These are phyloP conservation scores for Hericium rajendrae DNA, from an alignment of 768 basidiomycete genomes.

Conservation along the genomic window DNA sequence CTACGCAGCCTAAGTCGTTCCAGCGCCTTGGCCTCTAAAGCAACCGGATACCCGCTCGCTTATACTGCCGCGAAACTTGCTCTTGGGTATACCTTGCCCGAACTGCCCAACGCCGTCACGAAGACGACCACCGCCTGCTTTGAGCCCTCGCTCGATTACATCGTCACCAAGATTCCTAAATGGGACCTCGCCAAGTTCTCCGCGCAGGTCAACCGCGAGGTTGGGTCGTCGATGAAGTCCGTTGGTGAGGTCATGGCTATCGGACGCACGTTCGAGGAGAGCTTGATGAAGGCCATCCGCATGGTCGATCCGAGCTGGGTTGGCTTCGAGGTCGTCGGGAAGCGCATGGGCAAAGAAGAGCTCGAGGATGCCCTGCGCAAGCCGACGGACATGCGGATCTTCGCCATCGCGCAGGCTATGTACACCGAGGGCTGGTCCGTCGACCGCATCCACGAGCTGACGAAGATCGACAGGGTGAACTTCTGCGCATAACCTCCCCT, in stretches of 20 bases:
- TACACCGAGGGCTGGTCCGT: conserved; percentile 87
- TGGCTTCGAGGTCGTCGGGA: conserved; percentile 92
- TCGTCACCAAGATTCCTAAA: conserved; percentile 98
- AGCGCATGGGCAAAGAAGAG: conserved; percentile 52
- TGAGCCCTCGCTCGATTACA: conserved; percentile 97
- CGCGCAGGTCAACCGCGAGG: conserved; percentile 83
- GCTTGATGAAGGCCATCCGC: conserved; percentile 94
- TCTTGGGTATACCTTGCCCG: conserved; percentile 92
- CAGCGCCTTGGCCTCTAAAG: conserved; percentile 85
- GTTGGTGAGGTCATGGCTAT: conserved; percentile 99
- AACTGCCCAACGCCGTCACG: conserved; percentile 97
- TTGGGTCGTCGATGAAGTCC: conserved; percentile 98
- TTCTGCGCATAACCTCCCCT: neutral
- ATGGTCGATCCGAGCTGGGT: conserved; percentile 96
- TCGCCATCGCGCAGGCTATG: conserved; percentile 97
- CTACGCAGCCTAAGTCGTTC: conserved; percentile 54
- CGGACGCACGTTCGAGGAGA: conserved; percentile 97
- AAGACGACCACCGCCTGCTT: conserved; percentile 99
- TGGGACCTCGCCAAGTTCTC: conserved; percentile 99
- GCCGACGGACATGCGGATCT: conserved; percentile 93
- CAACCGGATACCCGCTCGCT: conserved; percentile 92
- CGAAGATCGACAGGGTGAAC: conserved; percentile 92
- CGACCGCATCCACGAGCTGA: conserved; percentile 83
- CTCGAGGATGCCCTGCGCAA: conserved; percentile 67
- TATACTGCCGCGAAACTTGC: conserved; percentile 99